Evolutionary conservation across 257 asterid species (phyloP), one percentile per base, ranked within the genome.

Genomic region (Perilla frutescens): DNA sequence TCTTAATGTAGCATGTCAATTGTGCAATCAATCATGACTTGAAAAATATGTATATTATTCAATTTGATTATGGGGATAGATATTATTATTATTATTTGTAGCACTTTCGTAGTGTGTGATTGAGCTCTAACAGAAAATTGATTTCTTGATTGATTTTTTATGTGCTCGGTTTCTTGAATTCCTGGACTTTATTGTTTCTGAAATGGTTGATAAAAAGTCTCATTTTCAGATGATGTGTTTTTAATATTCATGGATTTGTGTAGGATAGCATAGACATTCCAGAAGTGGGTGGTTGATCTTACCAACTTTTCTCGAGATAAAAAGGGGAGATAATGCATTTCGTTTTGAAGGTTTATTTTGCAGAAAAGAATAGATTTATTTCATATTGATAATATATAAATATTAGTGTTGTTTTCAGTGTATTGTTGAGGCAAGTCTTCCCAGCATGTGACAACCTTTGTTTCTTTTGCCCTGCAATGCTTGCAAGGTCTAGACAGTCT

Each of bases 381-480:
- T 49, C 60, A 62, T 48, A 49, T 64, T 51, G 49, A 20, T 51
- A 34, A 34, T 41, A 32, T 11, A 69, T 29, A 69, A 70, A 74
- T 9, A 93, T 91, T 97, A 85, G 90, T 57, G 85, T 71, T 54
- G 91, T 94, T 51, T 94, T 97, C 36, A 96, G 96, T 70, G 84
- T 88, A 62, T 79, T 94, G 56, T 91, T 97, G 40, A 90, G 99
- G 91, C 97, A 90, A 86, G 26, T 94, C 48, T 78, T 90, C 85
- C 99, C 99, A 45, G 97, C 89, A 75, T 91, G 97, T 77, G 99
- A 90, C 71, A 86, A 75, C 84, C 92, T 94, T 41, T 94, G 97
- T 85, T 88, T 90, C 89, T 88, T 91, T 72, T 94, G 99, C 82
- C 99, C 99, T 3, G 85, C 88, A n/a, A 61, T 94, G n/a, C n/a